Evolutionary conservation across 1,139 yeast genomes (phyloP).

Genomic region (Pichia sp.): DNA sequence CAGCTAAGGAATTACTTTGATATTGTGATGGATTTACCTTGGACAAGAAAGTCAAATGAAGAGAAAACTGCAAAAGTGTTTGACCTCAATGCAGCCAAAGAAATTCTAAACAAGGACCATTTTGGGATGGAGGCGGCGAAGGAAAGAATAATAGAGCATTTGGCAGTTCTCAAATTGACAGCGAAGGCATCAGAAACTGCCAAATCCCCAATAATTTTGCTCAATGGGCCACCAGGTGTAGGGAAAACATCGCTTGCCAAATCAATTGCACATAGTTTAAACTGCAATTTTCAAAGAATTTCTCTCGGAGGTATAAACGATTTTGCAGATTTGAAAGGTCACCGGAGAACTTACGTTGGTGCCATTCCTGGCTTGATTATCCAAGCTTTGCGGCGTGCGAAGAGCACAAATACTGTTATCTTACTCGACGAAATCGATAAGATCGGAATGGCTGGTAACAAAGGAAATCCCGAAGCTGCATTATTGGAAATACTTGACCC

Average conservation of each 20-base stretch:
- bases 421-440: slow-evolving; percentile 87
- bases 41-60: slow-evolving; percentile 37
- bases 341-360: slow-evolving; percentile 88
- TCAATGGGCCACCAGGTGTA: slow-evolving; percentile 95
- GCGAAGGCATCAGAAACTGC: neutral
- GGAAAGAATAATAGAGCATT: slow-evolving; percentile 72
- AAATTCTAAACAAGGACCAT: slow-evolving; percentile 72
- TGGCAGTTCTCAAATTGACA: slow-evolving; percentile 65
- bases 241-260: slow-evolving; percentile 90
- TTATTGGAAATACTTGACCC: slow-evolving; percentile 87
- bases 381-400: slow-evolving; percentile 73
- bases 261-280: slow-evolving; percentile 77
- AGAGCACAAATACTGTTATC: slow-evolving; percentile 85
- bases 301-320: slow-evolving; percentile 88
- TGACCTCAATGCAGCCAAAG: slow-evolving; percentile 52
- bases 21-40: slow-evolving; percentile 64
- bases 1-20: slow-evolving; percentile 69
- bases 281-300: slow-evolving; percentile 75
- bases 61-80: slow-evolving; percentile 31
- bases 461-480: slow-evolving; percentile 93
- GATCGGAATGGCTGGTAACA: slow-evolving; percentile 55
- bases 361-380: slow-evolving; percentile 88
- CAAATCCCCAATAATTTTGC: slow-evolving; percentile 65
- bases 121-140: slow-evolving; percentile 81
- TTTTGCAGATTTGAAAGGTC: slow-evolving; percentile 90